Conservation (phyloP, 768 basidiomycete species). For the Calocybe gangraenosa region DNA sequence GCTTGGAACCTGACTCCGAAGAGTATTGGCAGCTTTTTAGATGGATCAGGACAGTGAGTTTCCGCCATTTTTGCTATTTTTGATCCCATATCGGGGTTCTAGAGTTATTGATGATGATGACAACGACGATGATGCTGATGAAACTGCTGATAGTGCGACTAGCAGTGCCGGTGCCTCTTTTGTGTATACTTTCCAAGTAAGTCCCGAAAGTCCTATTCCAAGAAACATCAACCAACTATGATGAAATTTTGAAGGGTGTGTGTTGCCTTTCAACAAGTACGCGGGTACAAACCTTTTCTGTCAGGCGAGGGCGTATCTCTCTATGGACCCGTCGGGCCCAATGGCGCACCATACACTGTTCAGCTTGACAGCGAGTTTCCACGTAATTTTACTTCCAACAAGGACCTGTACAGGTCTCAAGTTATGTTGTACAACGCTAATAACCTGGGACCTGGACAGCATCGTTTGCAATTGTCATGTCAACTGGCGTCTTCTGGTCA, state of each 20-base stretch:
- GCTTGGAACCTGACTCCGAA: slow-evolving; percentile 31
- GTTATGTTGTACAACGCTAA: slow-evolving; percentile 22
- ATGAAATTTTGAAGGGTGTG: not conserved
- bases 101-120: not conserved
- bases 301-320: slow-evolving; percentile 42
- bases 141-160: slow-evolving; percentile 27
- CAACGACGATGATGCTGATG: not conserved
- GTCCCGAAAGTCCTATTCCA: slow-evolving; percentile 5
- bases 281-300: too few species aligned
- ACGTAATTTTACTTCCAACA: slow-evolving; percentile 19
- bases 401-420: slow-evolving; percentile 20
- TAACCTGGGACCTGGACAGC: slow-evolving; percentile 4
- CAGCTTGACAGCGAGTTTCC: slow-evolving; percentile 27
- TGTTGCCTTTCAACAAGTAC: not conserved
- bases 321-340: slow-evolving; percentile 37
- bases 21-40: slow-evolving; percentile 32
- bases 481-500: slow-evolving; percentile 8
- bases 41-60: slow-evolving; percentile 38
- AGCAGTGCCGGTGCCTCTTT: slow-evolving; percentile 26
- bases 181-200: slow-evolving; percentile 35
- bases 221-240: not conserved
- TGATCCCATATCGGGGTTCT: not conserved
- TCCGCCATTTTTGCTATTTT: slow-evolving; percentile 1
- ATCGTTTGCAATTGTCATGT: slow-evolving; percentile 6
- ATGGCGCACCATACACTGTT: slow-evolving; percentile 28